Conservation (phyloP, 2,329 filamentous ascomycete genomes). For the Fusarium protoensiforme region DNA sequence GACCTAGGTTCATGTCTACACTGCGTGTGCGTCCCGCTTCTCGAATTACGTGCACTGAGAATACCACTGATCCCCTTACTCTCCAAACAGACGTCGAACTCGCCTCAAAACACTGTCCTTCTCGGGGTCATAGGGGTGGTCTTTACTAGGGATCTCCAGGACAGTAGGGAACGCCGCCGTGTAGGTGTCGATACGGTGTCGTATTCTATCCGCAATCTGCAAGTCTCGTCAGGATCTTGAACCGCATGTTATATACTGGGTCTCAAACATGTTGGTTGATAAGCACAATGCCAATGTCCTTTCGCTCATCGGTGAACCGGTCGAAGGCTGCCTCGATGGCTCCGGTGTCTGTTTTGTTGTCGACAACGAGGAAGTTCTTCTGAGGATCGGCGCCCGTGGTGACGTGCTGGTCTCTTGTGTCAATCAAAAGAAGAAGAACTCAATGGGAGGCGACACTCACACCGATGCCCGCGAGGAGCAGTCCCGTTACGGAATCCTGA, state of each 20-base stretch:
- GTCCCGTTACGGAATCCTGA: conserved; percentile 94
- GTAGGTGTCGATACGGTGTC: conserved; percentile 89
- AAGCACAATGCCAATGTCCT: conserved; percentile 95
- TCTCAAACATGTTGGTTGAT: conserved; percentile 93
- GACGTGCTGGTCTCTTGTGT: conserved; percentile 74
- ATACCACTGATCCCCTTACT: conserved; percentile 58
- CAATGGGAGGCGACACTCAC: conserved; percentile 60
- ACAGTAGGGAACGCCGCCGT: conserved; percentile 96
- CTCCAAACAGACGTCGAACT: conserved; percentile 75
- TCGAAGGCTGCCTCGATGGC: conserved; percentile 93
- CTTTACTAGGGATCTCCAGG: conserved; percentile 97
- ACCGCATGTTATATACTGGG: background rate
- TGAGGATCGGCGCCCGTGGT: conserved; percentile 88
- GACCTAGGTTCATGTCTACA: conserved; percentile 2
- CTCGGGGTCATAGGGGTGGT: conserved; percentile 98
- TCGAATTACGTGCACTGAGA: conserved; percentile 10
- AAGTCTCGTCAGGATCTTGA: conserved; percentile 31
- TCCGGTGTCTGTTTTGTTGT: conserved; percentile 88
- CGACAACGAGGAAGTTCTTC: conserved; percentile 98
- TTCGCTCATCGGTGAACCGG: conserved; percentile 86
- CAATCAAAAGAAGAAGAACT: background rate
- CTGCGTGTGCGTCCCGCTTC: conserved; percentile 1
- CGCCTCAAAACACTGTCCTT: conserved; percentile 97
- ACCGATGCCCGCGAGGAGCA: conserved; percentile 94
- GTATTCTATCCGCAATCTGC: conserved; percentile 93